Evolutionary conservation across 371 early-diverging fungal genomes (phyloP).

Genomic region (Mucor sp.): DNA sequence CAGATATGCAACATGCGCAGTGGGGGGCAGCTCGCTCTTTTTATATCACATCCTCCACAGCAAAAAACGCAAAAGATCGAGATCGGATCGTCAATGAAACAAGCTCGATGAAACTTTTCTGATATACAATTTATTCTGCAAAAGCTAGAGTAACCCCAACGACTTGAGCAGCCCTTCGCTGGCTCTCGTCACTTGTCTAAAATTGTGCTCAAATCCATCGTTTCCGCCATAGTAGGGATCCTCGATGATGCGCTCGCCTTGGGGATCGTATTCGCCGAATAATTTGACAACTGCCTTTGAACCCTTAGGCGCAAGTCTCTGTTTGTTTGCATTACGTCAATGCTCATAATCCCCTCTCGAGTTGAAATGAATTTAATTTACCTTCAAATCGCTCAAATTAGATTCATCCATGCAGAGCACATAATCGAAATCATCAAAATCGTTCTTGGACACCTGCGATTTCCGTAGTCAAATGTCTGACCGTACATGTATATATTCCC

Average conservation of each 20-base stretch:
- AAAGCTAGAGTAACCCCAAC: conserved; percentile 27
- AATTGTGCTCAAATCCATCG: conserved; percentile 87
- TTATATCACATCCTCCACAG: not conserved
- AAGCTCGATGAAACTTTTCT: conserved; percentile 7
- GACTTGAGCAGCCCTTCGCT: conserved; percentile 47
- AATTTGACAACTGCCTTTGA: conserved; percentile 59
- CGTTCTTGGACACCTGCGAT: conserved; percentile 46
- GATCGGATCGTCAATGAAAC: conserved; percentile 6
- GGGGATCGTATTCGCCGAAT: conserved; percentile 89
- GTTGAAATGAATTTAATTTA: conserved; percentile 15
- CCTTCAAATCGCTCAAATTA: conserved; percentile 75
- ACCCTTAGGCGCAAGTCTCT: conserved; percentile 37
- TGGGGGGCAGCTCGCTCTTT: not conserved
- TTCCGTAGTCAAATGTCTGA: not conserved
- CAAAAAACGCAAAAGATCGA: not conserved
- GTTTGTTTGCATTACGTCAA: conserved; percentile 3
- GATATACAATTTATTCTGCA: not conserved
- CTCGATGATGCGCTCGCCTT: conserved; percentile 76
- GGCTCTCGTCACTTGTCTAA: conserved; percentile 76
- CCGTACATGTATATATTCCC: not conserved
- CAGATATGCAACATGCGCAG: not conserved
- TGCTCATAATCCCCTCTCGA: not conserved
- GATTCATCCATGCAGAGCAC: conserved; percentile 87
- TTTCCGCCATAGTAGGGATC: conserved; percentile 92
- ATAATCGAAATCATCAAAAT: conserved; percentile 80